Percentiles rank a stretch among this genome's conserved stretches.
Evolutionary conservation across 139 green algal species (phyloP).

Genomic region (Microglena sp.): DNA sequence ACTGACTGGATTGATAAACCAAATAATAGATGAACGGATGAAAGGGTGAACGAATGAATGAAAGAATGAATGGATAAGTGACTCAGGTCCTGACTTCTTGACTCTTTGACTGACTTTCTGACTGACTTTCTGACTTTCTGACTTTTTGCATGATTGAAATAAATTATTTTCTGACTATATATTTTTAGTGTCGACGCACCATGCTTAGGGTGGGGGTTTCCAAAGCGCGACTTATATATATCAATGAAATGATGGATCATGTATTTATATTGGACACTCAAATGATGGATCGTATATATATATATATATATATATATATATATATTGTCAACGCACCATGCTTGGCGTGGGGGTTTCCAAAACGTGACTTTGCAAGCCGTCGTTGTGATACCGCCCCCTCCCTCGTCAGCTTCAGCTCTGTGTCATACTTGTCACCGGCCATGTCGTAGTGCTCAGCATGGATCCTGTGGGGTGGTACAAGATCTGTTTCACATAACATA

Average conservation of each 20-base stretch:
- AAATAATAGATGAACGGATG: slow-evolving; percentile 46
- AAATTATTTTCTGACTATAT: neutral
- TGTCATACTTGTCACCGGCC: slow-evolving; percentile 10
- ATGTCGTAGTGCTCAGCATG: slow-evolving; percentile 8
- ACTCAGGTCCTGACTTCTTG: neutral
- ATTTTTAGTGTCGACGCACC: too few species aligned
- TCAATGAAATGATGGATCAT: too few species aligned
- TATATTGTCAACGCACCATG: too few species aligned
- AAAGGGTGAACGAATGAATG: slow-evolving; percentile 27
- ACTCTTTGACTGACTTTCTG: neutral
- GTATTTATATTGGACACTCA: too few species aligned
- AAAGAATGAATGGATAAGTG: neutral
- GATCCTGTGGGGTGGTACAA: slow-evolving; percentile 3
- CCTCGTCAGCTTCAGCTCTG: neutral
- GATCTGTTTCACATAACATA: neutral
- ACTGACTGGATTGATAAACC: slow-evolving; percentile 52
- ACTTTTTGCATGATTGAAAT: neutral
- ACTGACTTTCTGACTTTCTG: neutral
- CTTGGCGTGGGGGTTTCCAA: too few species aligned
- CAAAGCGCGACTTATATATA: too few species aligned
- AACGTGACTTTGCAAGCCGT: too few species aligned
- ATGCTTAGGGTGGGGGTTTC: too few species aligned
- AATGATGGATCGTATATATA: too few species aligned
- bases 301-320: too few species aligned
- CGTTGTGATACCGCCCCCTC: too few species aligned